phyloP scores from a whole-genome alignment of 164 flowering plant genomes.

The Vitis riparia region DNA sequence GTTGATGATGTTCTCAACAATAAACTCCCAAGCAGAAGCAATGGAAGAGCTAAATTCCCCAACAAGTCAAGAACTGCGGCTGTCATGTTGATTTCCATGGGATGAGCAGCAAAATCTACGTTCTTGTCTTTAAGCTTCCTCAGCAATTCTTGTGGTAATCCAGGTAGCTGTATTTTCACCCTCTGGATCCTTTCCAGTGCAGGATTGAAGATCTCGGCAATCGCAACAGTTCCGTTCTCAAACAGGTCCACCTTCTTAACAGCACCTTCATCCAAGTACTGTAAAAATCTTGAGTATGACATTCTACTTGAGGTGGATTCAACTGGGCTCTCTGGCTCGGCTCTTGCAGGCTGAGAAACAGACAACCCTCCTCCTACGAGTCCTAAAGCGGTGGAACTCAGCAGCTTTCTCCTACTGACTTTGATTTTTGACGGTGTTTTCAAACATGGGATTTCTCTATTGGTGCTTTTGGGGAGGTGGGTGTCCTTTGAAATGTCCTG shows the following conservation, averaged over 20 bases:
- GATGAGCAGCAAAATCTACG: constrained; percentile 76
- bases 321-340: constrained; percentile 51
- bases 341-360: constrained; percentile 37
- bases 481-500: constrained; percentile 39
- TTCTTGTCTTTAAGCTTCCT: constrained; percentile 60
- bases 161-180: constrained; percentile 64
- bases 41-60: constrained; percentile 62
- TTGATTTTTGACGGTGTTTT: constrained; percentile 20
- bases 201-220: constrained; percentile 62
- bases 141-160: constrained; percentile 52
- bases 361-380: constrained; percentile 35
- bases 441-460: constrained; percentile 28
- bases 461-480: constrained; percentile 22
- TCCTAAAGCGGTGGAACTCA: constrained; percentile 36
- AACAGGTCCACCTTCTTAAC: constrained; percentile 68
- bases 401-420: constrained; percentile 37
- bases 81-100: constrained; percentile 35
- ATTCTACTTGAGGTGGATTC: constrained; percentile 52
- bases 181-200: constrained; percentile 56
- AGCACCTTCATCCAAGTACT: constrained; percentile 60
- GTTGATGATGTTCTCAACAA: constrained; percentile 26
- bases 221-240: constrained; percentile 63
- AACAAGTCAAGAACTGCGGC: constrained; percentile 50
- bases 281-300: constrained; percentile 66
- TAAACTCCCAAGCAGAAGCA: constrained; percentile 50